Percentiles rank a stretch among this genome's conserved stretches.
Conservation (phyloP, 768 basidiomycete genomes). For the Suillus americanus region DNA sequence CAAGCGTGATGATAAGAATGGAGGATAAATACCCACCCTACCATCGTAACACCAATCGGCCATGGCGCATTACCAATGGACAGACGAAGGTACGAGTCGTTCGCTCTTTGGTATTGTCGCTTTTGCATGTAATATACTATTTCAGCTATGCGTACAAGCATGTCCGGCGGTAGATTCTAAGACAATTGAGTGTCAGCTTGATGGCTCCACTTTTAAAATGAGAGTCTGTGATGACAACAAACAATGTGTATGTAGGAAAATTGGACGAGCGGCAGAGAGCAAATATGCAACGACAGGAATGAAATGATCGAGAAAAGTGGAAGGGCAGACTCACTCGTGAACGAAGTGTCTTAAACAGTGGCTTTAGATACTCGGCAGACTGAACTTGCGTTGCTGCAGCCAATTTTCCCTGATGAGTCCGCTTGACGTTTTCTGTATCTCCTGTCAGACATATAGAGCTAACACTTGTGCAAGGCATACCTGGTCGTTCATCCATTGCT, state of each 20-base stretch:
- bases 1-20: background rate
- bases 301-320: background rate
- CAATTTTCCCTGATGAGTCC: constrained; percentile 86
- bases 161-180: constrained; percentile 78
- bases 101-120: constrained; percentile 92
- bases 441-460: background rate
- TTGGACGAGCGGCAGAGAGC: background rate
- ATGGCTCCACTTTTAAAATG: background rate
- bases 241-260: background rate
- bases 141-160: constrained; percentile 85
- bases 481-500: constrained; percentile 91
- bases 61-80: constrained; percentile 99
- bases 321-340: constrained; percentile 64
- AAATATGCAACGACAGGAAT: background rate
- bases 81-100: constrained; percentile 94
- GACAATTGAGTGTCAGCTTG: background rate
- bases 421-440: constrained; percentile 73
- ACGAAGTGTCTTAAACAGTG: constrained; percentile 87
- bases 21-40: constrained; percentile 63
- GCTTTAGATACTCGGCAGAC: constrained; percentile 95
- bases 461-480: constrained; percentile 39
- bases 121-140: constrained; percentile 97
- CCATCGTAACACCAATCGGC: constrained; percentile 99
- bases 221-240: background rate
- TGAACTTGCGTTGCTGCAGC: constrained; percentile 96